phyloP scores from a whole-genome alignment of 1,284 basidiomycete species.

The Cutaneotrichosporon curvatum region DNA sequence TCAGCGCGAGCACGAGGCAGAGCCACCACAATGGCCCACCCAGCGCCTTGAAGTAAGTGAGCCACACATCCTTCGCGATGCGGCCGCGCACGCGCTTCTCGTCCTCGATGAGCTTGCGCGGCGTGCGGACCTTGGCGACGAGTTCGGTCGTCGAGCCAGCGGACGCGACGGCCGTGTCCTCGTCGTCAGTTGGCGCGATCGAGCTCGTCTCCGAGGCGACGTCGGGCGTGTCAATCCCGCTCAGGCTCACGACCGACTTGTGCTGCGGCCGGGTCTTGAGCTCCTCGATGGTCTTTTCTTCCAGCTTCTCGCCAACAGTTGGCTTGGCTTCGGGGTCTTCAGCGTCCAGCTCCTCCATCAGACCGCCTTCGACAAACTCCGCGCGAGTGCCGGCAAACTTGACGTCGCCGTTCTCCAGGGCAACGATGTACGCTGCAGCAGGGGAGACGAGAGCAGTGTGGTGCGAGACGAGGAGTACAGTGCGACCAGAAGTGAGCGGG shows the following conservation, averaged over 20 bases:
- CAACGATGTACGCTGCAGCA: slow-evolving; percentile 49
- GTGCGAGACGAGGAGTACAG: slow-evolving; percentile 80
- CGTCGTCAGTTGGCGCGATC: slow-evolving; percentile 30
- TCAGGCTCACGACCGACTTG: slow-evolving; percentile 31
- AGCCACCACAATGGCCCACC: slow-evolving; percentile 53
- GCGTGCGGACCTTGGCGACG: slow-evolving; percentile 52
- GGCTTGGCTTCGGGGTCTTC: slow-evolving; percentile 51
- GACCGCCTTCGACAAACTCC: slow-evolving; percentile 59
- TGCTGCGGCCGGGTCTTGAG: slow-evolving; percentile 27
- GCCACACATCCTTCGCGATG: slow-evolving; percentile 72
- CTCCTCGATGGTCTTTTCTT: slow-evolving; percentile 44
- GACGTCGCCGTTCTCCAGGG: slow-evolving; percentile 76
- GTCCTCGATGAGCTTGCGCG: slow-evolving; percentile 81
- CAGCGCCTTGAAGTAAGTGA: slow-evolving; percentile 57
- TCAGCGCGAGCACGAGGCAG: slow-evolving; percentile 56
- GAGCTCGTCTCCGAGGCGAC: slow-evolving; percentile 40
- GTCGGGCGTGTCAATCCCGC: slow-evolving; percentile 19
- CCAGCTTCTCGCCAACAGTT: slow-evolving; percentile 46
- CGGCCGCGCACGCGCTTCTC: slow-evolving; percentile 78
- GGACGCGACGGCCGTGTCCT: slow-evolving; percentile 12
- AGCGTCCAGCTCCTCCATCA: slow-evolving; percentile 61
- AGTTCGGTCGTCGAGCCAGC: slow-evolving; percentile 28
- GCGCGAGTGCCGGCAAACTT: slow-evolving; percentile 63
- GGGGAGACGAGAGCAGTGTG: slow-evolving; percentile 51
- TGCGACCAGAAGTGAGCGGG: slow-evolving; percentile 69